A percentile compares a stretch with the other conserved stretches of the same genome.
phyloP scores from a whole-genome alignment of 352 stramenopile species.

The Pythium rishiriense region DNA sequence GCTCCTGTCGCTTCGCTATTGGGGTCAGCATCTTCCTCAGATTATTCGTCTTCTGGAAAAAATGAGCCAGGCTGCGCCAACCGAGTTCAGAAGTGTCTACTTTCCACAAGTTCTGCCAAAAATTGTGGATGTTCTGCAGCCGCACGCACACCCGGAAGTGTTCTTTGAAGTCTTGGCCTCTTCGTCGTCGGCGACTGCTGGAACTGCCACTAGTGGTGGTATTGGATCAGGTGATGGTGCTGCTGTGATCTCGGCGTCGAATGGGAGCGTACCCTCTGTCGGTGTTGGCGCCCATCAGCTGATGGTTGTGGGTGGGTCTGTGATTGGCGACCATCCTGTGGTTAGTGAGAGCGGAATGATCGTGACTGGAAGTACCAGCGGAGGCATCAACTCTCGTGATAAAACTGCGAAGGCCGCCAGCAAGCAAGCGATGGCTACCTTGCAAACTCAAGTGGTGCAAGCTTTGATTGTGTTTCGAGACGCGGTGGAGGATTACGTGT shows the following conservation, averaged over 20 bases:
- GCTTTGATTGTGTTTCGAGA: constrained; percentile 91
- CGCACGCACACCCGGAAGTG: constrained; percentile 61
- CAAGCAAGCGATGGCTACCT: constrained; percentile 34
- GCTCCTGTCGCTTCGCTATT: constrained; percentile 95
- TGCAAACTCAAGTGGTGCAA: constrained; percentile 85
- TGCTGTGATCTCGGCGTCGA: neutral
- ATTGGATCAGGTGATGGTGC: constrained; percentile 1
- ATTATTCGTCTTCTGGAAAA: constrained; percentile 96
- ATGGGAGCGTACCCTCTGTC: neutral
- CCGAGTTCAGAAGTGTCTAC: constrained; percentile 84
- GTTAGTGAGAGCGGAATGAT: constrained; percentile 7
- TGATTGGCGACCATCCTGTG: constrained; percentile 11
- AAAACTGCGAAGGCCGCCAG: constrained; percentile 24
- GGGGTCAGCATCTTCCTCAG: constrained; percentile 94
- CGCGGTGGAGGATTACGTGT: constrained; percentile 93
- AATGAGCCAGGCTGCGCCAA: constrained; percentile 68
- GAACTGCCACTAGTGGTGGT: neutral
- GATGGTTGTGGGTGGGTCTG: constrained; percentile 21
- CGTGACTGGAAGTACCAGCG: neutral
- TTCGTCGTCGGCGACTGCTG: constrained; percentile 4
- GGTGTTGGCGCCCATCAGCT: constrained; percentile 17
- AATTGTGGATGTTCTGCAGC: constrained; percentile 84
- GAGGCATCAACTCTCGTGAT: constrained; percentile 8
- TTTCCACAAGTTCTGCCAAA: constrained; percentile 89
- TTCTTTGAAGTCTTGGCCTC: constrained; percentile 33